Evolutionary conservation across 164 flowering plant genomes (phyloP), one percentile per base, ranked within the genome.

Genomic region (Chimonanthus praecox): DNA sequence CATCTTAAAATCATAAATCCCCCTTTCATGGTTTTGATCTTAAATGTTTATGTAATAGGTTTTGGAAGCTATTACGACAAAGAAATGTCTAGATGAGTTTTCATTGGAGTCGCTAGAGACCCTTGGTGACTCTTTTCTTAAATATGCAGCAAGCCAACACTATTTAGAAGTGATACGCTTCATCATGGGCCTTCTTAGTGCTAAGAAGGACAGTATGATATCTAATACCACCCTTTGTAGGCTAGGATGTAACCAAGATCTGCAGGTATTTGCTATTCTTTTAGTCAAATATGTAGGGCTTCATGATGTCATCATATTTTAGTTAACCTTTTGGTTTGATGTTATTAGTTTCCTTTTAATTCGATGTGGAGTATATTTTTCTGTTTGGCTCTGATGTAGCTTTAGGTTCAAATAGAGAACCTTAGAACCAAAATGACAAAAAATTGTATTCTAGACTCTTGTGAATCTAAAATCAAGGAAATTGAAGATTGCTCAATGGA

Each of bases 41-140:
- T 20, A 20, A 33, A 33, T 33, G 33, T 1, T 54, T 54, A 8
- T 63, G 21, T 63, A 62, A 20, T 60, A 94, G 98, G 79, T 94
- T 47, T 75, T 91, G 83, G 98, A 94, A 80, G 96, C 94, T 70
- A 83, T 94, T 70, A 94, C 97, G 0, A 88, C 98, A 44, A 94
- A 85, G 70, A 82, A 79, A 67, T 94, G 98, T 80, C 90, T 83
- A 77, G 94, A 92, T 80, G 74, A 63, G 13, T 80, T 88, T 72
- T 88, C 90, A 78, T 74, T 89, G 82, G 97, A 94, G 69, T 92
- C 98, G 4, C 79, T 92, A 13, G 98, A 92, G 83, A 86, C 97
- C 44, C 89, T 94, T 61, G 98, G 98, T 7, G 98, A 94, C 76
- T 92, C 98, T 33, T 94, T 94, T 80, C 88, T 94, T 11, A 94